A percentile compares a stretch with the other conserved stretches of the same genome.
phyloP scores from a whole-genome alignment of 108 stramenopile species.

The Asterionellopsis glacialis region DNA sequence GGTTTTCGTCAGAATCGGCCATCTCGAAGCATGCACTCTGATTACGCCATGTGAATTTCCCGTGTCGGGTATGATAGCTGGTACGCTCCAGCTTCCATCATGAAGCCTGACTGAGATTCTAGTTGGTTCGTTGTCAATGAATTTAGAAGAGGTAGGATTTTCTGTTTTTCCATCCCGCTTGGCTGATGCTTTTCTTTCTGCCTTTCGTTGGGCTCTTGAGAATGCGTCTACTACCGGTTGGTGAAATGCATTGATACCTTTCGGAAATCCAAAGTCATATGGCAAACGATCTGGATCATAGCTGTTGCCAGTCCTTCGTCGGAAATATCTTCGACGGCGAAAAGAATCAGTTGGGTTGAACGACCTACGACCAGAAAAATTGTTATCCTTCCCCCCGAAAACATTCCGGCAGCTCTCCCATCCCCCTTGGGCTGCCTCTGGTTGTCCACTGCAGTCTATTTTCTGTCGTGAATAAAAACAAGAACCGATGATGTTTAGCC shows the following conservation, averaged over 20 bases:
- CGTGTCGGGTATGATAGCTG: constrained; percentile 34
- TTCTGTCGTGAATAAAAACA: constrained; percentile 3
- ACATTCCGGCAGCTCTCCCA: constrained; percentile 64
- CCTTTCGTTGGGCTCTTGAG: constrained; percentile 16
- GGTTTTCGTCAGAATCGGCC: constrained; percentile 40
- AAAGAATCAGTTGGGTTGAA: constrained; percentile 47
- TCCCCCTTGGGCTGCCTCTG: constrained; percentile 31
- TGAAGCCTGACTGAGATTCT: constrained; percentile 36
- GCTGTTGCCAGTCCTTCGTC: constrained; percentile 10
- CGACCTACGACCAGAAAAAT: constrained; percentile 35
- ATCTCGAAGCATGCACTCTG: constrained; percentile 44
- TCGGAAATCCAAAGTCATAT: background rate
- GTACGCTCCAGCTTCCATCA: constrained; percentile 51
- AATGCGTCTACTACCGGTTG: constrained; percentile 38
- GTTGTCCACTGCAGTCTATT: constrained; percentile 51
- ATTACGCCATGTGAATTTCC: constrained; percentile 51
- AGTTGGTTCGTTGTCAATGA: constrained; percentile 8
- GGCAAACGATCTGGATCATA: background rate
- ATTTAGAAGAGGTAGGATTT: background rate
- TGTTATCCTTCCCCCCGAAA: constrained; percentile 16
- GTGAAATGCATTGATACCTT: constrained; percentile 44
- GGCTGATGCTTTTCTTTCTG: constrained; percentile 10
- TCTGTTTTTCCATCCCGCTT: background rate
- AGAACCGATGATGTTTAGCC: background rate
- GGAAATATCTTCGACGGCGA: constrained; percentile 58